These are phyloP conservation scores for Aspergillus novofumigatus DNA, from an alignment of 2,329 filamentous ascomycete species.

Conservation along the genomic window DNA sequence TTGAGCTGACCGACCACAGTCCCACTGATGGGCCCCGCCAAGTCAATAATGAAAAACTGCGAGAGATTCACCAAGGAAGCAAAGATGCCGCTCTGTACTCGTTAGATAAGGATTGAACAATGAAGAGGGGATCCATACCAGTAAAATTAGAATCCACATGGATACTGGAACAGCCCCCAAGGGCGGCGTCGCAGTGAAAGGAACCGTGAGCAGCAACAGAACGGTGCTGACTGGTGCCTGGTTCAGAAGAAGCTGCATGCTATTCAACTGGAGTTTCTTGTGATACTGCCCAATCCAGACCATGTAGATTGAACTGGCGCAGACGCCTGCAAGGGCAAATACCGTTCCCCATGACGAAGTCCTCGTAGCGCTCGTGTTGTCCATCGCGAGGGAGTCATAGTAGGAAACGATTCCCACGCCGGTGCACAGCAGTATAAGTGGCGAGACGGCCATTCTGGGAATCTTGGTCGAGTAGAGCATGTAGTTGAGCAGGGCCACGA, in stretches of 20 bases:
- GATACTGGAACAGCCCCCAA: constrained; percentile 11
- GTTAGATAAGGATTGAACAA: no score
- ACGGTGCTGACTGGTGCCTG: constrained; percentile 17
- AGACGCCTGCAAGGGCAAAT: constrained; percentile 17
- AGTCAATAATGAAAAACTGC: constrained; percentile 25
- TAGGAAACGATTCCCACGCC: constrained; percentile 20
- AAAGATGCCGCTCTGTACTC: constrained; percentile 16
- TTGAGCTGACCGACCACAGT: constrained; percentile 65
- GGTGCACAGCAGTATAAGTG: constrained; percentile 13
- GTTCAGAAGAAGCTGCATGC: constrained; percentile 21
- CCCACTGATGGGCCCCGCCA: constrained; percentile 56
- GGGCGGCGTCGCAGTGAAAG: constrained; percentile 13
- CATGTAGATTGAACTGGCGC: constrained; percentile 18
- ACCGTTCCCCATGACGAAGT: constrained; percentile 13
- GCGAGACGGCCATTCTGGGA: constrained; percentile 12
- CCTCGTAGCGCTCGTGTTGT: constrained; percentile 6
- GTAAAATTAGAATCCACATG: constrained; percentile 15
- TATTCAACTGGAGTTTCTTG: constrained; percentile 15
- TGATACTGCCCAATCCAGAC: constrained; percentile 19
- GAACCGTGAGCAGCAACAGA: constrained; percentile 14
- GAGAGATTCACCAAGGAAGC: constrained; percentile 21
- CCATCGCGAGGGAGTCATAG: constrained; percentile 14
- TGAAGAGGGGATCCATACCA: no score
- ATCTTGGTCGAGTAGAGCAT: constrained; percentile 14
- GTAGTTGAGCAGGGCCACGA: constrained; percentile 17